Percentiles rank a stretch among this genome's conserved stretches.
These are phyloP conservation scores for Candida pseudofarinosa DNA, from an alignment of 805 yeast species.

Conservation along the genomic window DNA sequence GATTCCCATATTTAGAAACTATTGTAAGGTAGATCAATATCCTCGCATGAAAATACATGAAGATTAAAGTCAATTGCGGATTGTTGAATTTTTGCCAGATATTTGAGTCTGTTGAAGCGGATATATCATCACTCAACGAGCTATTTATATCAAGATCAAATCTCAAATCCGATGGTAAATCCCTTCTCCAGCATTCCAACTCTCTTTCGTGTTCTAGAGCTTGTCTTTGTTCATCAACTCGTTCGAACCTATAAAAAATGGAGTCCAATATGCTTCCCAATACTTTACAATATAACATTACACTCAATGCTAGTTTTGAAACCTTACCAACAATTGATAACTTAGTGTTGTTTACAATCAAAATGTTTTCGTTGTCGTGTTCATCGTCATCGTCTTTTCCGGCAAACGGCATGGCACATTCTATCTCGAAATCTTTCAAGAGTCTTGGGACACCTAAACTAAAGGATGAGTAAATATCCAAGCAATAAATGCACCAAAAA, in stretches of 20 bases:
- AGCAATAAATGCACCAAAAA: constrained; percentile 78
- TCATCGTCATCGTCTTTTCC: constrained; percentile 33
- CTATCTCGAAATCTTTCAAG: constrained; percentile 75
- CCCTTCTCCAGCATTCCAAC: constrained; percentile 75
- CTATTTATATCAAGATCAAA: constrained; percentile 66
- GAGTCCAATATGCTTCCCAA: constrained; percentile 71
- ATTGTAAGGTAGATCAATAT: constrained; percentile 40
- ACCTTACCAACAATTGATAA: constrained; percentile 70
- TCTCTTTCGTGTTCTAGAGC: constrained; percentile 51
- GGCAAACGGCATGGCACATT: constrained; percentile 77
- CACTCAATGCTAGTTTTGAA: constrained; percentile 54
- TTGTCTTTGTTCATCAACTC: constrained; percentile 20
- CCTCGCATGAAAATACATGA: constrained; percentile 40
- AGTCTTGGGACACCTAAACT: constrained; percentile 80
- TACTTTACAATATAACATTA: constrained; percentile 68
- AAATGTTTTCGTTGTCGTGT: constrained; percentile 44
- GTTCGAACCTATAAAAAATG: constrained; percentile 57
- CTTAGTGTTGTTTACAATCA: constrained; percentile 55
- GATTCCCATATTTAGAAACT: constrained; percentile 38
- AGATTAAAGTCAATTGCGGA: constrained; percentile 51
- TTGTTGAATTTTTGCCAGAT: constrained; percentile 31
- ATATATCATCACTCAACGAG: constrained; percentile 27
- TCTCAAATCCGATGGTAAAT: constrained; percentile 55
- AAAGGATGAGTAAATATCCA: constrained; percentile 72
- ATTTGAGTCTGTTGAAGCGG: constrained; percentile 9